Evolutionary conservation across 805 yeast species (phyloP).

Genomic region (Tetrapisispora arboricola): DNA sequence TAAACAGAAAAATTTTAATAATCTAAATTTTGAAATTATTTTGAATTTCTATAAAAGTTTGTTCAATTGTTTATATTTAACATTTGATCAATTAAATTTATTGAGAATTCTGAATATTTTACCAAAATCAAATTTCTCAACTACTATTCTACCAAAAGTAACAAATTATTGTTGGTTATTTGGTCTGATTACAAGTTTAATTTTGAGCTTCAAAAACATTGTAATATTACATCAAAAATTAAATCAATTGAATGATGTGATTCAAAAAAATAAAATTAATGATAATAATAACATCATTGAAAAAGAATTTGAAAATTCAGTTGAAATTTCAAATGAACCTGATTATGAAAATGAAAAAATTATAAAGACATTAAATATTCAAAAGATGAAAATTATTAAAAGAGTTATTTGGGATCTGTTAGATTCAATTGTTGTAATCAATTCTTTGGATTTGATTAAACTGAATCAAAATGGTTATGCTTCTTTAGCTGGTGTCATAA

Average conservation of each 20-base stretch:
- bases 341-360: slow-evolving; percentile 7
- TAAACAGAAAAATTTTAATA: slow-evolving; percentile 34
- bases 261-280: no score
- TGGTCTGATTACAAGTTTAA: slow-evolving; percentile 54
- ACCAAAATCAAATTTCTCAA: slow-evolving; percentile 38
- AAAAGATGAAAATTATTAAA: slow-evolving; percentile 42
- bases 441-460: slow-evolving; percentile 51
- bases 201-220: slow-evolving; percentile 47
- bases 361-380: slow-evolving; percentile 27
- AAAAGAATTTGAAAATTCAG: no score
- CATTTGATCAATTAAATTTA: slow-evolving; percentile 55
- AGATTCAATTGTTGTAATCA: slow-evolving; percentile 64
- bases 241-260: slow-evolving; percentile 6
- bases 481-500: slow-evolving; percentile 75
- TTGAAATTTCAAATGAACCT: no score
- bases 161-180: slow-evolving; percentile 70
- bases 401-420: slow-evolving; percentile 67
- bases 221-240: slow-evolving; percentile 32
- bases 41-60: slow-evolving; percentile 39
- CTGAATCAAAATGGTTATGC: slow-evolving; percentile 65
- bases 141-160: slow-evolving; percentile 41
- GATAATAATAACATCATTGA: not conserved
- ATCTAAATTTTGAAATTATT: not conserved
- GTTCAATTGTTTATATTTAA: slow-evolving; percentile 52
- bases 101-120: slow-evolving; percentile 39